Evolutionary conservation across 2,329 filamentous ascomycete genomes (phyloP).

Genomic region (Microdochium paspali): DNA sequence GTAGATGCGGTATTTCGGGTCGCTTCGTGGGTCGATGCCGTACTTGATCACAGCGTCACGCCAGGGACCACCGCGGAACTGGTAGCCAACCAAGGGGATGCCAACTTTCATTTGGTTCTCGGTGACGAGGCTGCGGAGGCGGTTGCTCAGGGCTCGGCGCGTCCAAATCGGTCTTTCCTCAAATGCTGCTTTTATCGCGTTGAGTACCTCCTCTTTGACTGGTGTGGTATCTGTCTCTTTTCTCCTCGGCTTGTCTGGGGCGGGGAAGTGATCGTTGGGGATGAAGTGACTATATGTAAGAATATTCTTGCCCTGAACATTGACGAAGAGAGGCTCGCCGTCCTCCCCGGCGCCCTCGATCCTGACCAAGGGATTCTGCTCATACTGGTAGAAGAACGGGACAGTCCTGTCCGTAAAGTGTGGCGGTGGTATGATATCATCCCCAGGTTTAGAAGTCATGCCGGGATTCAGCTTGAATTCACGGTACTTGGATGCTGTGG

Average conservation of each 20-base stretch:
- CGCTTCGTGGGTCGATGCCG: conserved; percentile 74
- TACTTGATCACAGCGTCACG: conserved; percentile 78
- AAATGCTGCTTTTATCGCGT: conserved; percentile 55
- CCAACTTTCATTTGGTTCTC: conserved; percentile 61
- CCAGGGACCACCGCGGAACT: conserved; percentile 89
- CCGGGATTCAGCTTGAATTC: conserved; percentile 59
- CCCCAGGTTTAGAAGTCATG: conserved; percentile 46
- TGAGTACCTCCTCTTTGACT: conserved; percentile 55
- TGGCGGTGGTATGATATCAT: conserved; percentile 71
- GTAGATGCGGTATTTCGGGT: conserved; percentile 70
- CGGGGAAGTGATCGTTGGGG: conserved; percentile 51
- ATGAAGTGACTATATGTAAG: conserved; percentile 47
- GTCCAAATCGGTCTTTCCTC: conserved; percentile 77
- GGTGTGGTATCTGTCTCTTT: conserved; percentile 44
- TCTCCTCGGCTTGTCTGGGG: conserved; percentile 49
- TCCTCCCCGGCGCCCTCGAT: conserved; percentile 46
- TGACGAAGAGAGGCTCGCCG: conserved; percentile 43
- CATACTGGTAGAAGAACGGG: conserved; percentile 72
- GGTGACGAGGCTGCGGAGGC: conserved; percentile 42
- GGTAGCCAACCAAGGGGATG: conserved; percentile 79
- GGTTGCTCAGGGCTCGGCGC: conserved; percentile 69
- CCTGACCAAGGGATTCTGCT: conserved; percentile 73
- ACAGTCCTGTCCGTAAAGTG: conserved; percentile 66
- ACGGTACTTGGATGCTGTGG: conserved; percentile 39
- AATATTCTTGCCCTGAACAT: conserved; percentile 46